Evolutionary conservation across 805 yeast species (phyloP), one percentile per base, ranked within the genome.

Genomic region (Vanderwaltozyma tropicalis): DNA sequence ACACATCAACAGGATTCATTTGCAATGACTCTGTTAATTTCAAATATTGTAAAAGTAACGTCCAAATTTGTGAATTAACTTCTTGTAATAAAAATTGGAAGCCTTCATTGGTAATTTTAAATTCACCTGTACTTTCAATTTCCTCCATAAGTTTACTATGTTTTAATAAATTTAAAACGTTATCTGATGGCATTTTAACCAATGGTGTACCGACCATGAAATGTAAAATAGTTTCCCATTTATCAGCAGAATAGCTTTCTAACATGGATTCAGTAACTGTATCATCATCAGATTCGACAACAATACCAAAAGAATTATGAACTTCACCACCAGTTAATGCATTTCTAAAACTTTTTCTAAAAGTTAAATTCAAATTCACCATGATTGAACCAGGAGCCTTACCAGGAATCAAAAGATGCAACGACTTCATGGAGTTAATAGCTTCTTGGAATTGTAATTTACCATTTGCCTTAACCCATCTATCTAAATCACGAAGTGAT

Each of bases 131-230:
- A 7, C 49, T 37, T 15, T 54, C 56, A 10, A 52, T 50, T 17
- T 81, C 79, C 52, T 83, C 94, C 96, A 92, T 88, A 37, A 92
- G 66, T 2, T 89, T 89, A 43, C 94, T 80, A 63, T 78, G 86
- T 45, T 74, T 71, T 34, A 92, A 65, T 20, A 92, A 65, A 14
- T 77, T 72, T 35, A 92, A 65, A 1, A 89, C 96, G 14, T 89
- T 88, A n/a, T 72, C 70, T 34, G 88, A 79, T 3, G 96, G 95
- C 2, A 74, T 63, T 14, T 67, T 70, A 10, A 73, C 67, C 32
- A 79, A 63, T 36, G 84, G 83, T 0, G 96, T 85, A 2, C 97
- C 96, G 31, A 92, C 99, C 97, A 92, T 89, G 64, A 80, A 92
- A 67, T 92, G 97, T 49, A 92, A 67, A 48, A 92, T 89, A 7